Base-by-base conservation (phyloP, 164 flowering plant species). In the Dillenia turbinata region DNA sequence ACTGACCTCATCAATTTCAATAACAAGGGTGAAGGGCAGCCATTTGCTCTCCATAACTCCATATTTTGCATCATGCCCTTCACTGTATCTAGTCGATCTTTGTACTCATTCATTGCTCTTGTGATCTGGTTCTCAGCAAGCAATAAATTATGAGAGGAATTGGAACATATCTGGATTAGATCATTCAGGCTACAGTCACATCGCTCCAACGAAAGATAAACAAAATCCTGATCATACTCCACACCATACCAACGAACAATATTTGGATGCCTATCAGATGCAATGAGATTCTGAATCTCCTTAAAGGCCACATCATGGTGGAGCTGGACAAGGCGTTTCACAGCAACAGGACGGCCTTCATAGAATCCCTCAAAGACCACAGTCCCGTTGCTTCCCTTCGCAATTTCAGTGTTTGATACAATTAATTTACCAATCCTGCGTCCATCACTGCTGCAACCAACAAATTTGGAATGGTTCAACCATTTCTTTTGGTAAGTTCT, bases 311-410 rank as follows among this genome's bases (percentile, higher is more conserved):
- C 84, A 59, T 89, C 91, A 71, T 87, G 86, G 67, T 91, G 96
- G 44, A 89, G 64, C 56, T 62, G 75, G 50, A 91, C 86, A 76
- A 94, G 91, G 63, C 98, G 96, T 72, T 94, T 94, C 47, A 94
- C 93, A 71, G 98, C 97, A 52, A 89, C 98, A 8, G 76, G 74
- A 47, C 92, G 95, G 45, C 90, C 92, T 69, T 87, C 87, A 70
- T 84, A 81, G 14, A 65, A 63, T 62, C 98, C 98, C 72, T 94
- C 94, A 45, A 89, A 77, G 24, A 94, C 89, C 71, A 88, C 59
- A 2, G 97, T 94, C 12, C 98, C 98, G 73, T 90, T 91, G 77
- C 98, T 91, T 59, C 98, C 98, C 69, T 81, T 91, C 10, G 95
- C 97, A 67, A 94, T 94, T 73, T 85, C 95, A 55, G 22, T 75